Evolutionary conservation across 129 eudicot species (phyloP), one percentile per base, ranked within the genome.

Genomic region (Escallonia rubra): DNA sequence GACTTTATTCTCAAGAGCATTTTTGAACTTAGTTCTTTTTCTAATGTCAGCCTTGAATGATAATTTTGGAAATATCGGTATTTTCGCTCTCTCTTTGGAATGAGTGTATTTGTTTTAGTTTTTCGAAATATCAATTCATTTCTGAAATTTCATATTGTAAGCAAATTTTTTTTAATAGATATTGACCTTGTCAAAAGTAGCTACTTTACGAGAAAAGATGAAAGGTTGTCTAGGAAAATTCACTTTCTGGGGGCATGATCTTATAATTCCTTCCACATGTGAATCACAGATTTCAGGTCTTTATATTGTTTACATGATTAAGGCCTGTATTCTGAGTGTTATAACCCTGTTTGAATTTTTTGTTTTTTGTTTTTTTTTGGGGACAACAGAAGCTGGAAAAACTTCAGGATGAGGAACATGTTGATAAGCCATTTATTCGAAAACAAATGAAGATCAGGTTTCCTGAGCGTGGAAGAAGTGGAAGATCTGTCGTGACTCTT

Each of bases 381-480:
- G 64, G 56, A 76, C 63, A 57, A 70, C 86, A 93, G 98, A 93
- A 89, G 75, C 86, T 93, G 74, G 98, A 89, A 73, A 93, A 93
- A 76, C 98, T 92, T 72, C 96, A 88, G 72, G 96, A 93, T 5
- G 92, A 66, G 74, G 98, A 93, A 77, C 96, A 83, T 78, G 85
- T 93, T 63, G 98, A 93, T 73, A 93, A 93, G 77, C 98, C 98
- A 41, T 93, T 93, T 70, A 84, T 89, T 48, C 67, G 98, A 74
- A 93, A 93, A 77, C 98, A 89, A 82, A 89, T 89, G 90, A 93
- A 80, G 83, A 93, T 93, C 72, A 84, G 92, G 75, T 93, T 93
- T 68, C 98, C 98, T 3, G 98, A 89, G 75, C 98, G 96, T 58
- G 96, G 91, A 65, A 85, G 85, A 81, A 93, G 98, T 64, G 98